phyloP scores from a whole-genome alignment of 148 eudicot genomes.

The Agrostemma githago region DNA sequence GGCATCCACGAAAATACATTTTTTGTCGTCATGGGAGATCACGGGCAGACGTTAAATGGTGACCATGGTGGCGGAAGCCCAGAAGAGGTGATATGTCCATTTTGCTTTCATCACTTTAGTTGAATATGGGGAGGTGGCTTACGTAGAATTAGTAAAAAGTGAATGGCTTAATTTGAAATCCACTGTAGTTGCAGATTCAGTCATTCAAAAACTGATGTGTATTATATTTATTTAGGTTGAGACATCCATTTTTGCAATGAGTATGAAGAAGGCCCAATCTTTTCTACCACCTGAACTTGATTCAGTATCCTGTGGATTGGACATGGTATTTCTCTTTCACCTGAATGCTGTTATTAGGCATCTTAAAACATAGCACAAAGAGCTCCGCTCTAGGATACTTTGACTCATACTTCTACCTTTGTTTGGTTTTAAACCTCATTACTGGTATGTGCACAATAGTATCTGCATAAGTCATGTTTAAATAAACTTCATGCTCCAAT shows the following conservation, averaged over 20 bases:
- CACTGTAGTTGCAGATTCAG: background rate
- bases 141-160: background rate
- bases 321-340: slow-evolving; percentile 47
- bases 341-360: background rate
- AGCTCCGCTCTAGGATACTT: background rate
- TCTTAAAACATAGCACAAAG: background rate
- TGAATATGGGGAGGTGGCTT: slow-evolving; percentile 4
- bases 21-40: slow-evolving; percentile 98
- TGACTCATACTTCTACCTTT: background rate
- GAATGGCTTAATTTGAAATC: background rate
- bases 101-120: slow-evolving; percentile 12
- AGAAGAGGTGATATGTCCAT: slow-evolving; percentile 60
- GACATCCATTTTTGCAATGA: slow-evolving; percentile 86
- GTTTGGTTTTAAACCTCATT: background rate
- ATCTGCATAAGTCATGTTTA: slow-evolving; percentile 1
- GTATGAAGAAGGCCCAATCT: slow-evolving; percentile 49
- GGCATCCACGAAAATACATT: slow-evolving; percentile 87
- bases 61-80: slow-evolving; percentile 98
- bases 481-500: background rate
- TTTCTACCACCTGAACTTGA: slow-evolving; percentile 48
- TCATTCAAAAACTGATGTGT: slow-evolving; percentile 10
- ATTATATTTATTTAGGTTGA: slow-evolving; percentile 63
- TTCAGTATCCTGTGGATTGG: slow-evolving; percentile 55
- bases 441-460: background rate
- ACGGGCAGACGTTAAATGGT: slow-evolving; percentile 95